Conservation (phyloP, 805 yeast genomes). For the Cyberlindnera euphorbiae region DNA sequence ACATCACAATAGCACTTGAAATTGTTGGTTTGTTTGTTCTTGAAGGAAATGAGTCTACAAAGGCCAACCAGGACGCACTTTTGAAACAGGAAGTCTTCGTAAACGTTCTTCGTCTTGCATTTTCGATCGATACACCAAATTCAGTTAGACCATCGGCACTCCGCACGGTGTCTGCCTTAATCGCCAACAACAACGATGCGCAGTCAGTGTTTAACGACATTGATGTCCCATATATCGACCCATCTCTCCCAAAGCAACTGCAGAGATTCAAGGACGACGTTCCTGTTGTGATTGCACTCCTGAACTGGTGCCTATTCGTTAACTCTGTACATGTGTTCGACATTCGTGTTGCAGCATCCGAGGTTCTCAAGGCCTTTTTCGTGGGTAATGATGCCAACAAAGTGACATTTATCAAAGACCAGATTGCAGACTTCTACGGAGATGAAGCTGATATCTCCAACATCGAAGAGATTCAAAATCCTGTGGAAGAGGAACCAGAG, state of each 20-base stretch:
- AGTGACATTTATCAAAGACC: conserved; percentile 59
- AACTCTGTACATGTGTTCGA: conserved; percentile 85
- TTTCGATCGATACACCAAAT: conserved; percentile 60
- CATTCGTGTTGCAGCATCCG: conserved; percentile 67
- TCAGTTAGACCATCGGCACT: conserved; percentile 64
- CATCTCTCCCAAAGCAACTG: conserved; percentile 43
- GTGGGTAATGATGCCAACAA: conserved; percentile 59
- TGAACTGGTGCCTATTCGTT: conserved; percentile 76
- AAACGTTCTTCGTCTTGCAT: conserved; percentile 63
- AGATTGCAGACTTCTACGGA: conserved; percentile 44
- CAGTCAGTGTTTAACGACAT: conserved; percentile 73
- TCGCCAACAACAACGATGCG: conserved; percentile 57
- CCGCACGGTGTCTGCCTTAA: conserved; percentile 71
- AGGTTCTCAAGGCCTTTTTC: conserved; percentile 64
- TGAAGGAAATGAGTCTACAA: conserved; percentile 65
- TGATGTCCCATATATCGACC: conserved; percentile 91
- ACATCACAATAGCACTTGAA: conserved; percentile 62
- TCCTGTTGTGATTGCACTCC: conserved; percentile 69
- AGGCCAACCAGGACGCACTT: conserved; percentile 55
- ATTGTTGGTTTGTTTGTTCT: conserved; percentile 68
- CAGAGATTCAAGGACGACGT: conserved; percentile 33
- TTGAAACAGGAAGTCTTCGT: conserved; percentile 59
- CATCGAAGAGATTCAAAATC: conserved; percentile 19
- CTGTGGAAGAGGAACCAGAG: not conserved
- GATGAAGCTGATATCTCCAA: conserved; percentile 5